These are phyloP conservation scores for Citrus glauca DNA, from an alignment of 345 rosid species.

Conservation along the genomic window DNA sequence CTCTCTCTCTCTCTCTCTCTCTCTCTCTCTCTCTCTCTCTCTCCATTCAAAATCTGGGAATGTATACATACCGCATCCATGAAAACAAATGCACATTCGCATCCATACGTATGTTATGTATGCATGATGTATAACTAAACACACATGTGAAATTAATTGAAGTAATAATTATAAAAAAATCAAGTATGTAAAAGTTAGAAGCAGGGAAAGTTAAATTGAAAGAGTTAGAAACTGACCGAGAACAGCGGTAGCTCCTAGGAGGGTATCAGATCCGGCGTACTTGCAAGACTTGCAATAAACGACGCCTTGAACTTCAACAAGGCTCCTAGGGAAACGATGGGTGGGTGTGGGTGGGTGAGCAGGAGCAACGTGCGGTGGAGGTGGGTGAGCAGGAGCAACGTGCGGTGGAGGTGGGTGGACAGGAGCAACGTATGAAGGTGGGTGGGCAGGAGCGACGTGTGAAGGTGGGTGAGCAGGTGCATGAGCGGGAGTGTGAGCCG, in stretches of 20 bases:
- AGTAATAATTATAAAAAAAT: no score
- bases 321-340: conserved; percentile 37
- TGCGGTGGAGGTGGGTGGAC: conserved; percentile 22
- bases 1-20: no score
- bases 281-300: conserved; percentile 91
- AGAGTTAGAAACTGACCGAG: conserved; percentile 34
- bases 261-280: conserved; percentile 51
- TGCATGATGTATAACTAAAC: no score
- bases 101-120: background rate
- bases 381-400: conserved; percentile 23
- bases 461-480: conserved; percentile 28
- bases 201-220: no score
- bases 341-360: conserved; percentile 21
- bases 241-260: conserved; percentile 61
- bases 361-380: conserved; percentile 29
- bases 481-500: conserved; percentile 2
- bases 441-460: conserved; percentile 15
- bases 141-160: no score
- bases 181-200: no score
- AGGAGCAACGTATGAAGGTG: background rate
- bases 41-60: background rate
- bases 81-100: background rate
- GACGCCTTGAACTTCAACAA: conserved; percentile 71
- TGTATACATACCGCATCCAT: background rate
- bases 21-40: no score